These are phyloP conservation scores for Candida khao-thaluensis DNA, from an alignment of 805 yeast species.

Conservation along the genomic window DNA sequence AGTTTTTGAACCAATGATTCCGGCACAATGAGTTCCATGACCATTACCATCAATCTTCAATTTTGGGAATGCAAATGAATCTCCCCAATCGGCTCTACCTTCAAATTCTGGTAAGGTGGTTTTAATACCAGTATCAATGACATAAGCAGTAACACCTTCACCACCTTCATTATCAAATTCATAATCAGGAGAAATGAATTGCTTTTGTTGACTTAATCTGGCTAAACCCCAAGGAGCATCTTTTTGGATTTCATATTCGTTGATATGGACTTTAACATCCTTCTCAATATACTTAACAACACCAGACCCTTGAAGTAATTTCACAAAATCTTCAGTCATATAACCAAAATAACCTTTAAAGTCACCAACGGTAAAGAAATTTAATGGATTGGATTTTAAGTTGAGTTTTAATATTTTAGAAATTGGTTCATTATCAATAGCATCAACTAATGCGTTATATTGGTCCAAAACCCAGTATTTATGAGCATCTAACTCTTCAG, in stretches of 20 bases:
- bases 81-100: constrained; percentile 58
- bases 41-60: constrained; percentile 64
- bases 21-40: constrained; percentile 95
- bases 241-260: constrained; percentile 34
- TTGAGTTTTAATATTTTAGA: constrained; percentile 14
- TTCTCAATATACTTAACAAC: constrained; percentile 38
- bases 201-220: constrained; percentile 34
- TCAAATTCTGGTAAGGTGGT: constrained; percentile 61
- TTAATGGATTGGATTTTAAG: constrained; percentile 26
- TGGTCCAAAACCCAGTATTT: constrained; percentile 55
- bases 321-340: constrained; percentile 40
- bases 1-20: constrained; percentile 72
- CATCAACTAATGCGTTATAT: constrained; percentile 10
- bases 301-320: constrained; percentile 13
- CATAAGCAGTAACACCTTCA: constrained; percentile 63
- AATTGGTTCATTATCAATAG: constrained; percentile 5
- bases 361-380: constrained; percentile 56
- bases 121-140: constrained; percentile 82
- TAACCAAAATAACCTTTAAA: constrained; percentile 81
- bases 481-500: constrained; percentile 58
- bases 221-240: constrained; percentile 44
- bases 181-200: constrained; percentile 23
- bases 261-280: constrained; percentile 37
- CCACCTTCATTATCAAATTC: constrained; percentile 41
- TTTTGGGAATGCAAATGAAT: constrained; percentile 36